Base-by-base conservation (phyloP, 148 eudicot species). In the Amaranthus hypochondriacus region DNA sequence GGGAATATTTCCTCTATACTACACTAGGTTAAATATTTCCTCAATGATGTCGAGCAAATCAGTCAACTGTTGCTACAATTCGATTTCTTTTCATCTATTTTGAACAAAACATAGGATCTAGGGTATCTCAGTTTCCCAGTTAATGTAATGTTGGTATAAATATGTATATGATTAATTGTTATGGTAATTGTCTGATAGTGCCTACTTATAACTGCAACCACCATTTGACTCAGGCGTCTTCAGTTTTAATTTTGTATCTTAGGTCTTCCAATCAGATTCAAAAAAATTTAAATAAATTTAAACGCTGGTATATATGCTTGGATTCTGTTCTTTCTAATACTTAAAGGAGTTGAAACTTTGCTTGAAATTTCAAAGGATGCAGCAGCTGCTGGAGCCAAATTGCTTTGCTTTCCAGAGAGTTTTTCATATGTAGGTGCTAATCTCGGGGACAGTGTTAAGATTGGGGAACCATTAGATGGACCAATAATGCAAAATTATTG, bases 401-500 rank as follows among this genome's bases (percentile, higher is more conserved):
- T 93, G 83, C 86, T 93, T 28, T 91, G 92, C 63, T 88, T 93
- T 78, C 98, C 98, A 71, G 98, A 93, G 82, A 90, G 86, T 78
- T 93, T 93, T 82, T 91, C 98, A 53, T 93, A 76, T 77, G 75
- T 91, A 2, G 98, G 91, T 66, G 78, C 81, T 62, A 64, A 69
- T 69, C 77, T 73, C 50, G 97, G 95, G 54, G 98, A 93, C 61
- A 89, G 97, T 75, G 79, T 91, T 62, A 82, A 84, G 70, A 84
- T 89, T 70, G 95, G 92, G 13, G 92, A 93, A 70, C 69, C 87
- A 53, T 77, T 93, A 60, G 98, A 93, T 80, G 98, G 98, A 69
- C 89, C 95, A 51, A 82, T 86, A 50, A 89, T 93, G 92, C 81
- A 83, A 71, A 80, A 84, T 4, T 93, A 93, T 69, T 84, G 97